Evolutionary conservation across 2,329 filamentous ascomycete species (phyloP), one percentile per base, ranked within the genome.

Genomic region (Rutstroemia sp.): DNA sequence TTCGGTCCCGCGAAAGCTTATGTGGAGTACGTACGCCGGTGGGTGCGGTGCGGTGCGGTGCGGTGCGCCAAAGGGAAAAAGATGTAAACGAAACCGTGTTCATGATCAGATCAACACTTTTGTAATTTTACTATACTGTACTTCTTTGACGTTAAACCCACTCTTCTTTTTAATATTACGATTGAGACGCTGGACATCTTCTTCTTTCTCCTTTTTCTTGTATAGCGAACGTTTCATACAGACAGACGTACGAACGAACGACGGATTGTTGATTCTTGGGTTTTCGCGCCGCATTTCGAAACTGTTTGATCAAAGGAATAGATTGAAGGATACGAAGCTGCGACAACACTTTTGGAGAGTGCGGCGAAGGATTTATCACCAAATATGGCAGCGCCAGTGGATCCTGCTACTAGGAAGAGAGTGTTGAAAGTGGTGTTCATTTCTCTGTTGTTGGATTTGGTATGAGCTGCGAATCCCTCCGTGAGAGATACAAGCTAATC

Each of bases 351-450:
- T 21, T 34, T 10, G 30, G 9, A 23, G 42, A 46, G 23, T 23
- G 19, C 19, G 52, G 16, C 5, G 34, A 23, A 21, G 8, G 16
- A 49, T 14, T 6, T 16, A 54, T 14, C 16, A 14, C 48, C 49
- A 60, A 44, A 34, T 16, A 70, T 70, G 68, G 65, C 65, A 14
- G 64, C 63, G 53, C 58, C 64, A n/a, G 73, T 82, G 34, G 78
- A 81, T 63, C 71, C 79, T 49, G 71, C 73, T 56, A 77, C 77
- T 71, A 84, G 92, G 60, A 95, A 90, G 74, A 86, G 79, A 74
- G 91, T 96, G 62, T 78, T 97, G 61, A 86, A 80, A 67, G 90
- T 97, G 65, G 82, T 97, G 61, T 92, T 96, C 72, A 79, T 94
- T 60, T 96, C 92, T 54, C 78, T 97, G 42, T 79, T 97, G 16